Conservation (phyloP, 78 protist genomes). For the Protostelium mycophagum region DNA sequence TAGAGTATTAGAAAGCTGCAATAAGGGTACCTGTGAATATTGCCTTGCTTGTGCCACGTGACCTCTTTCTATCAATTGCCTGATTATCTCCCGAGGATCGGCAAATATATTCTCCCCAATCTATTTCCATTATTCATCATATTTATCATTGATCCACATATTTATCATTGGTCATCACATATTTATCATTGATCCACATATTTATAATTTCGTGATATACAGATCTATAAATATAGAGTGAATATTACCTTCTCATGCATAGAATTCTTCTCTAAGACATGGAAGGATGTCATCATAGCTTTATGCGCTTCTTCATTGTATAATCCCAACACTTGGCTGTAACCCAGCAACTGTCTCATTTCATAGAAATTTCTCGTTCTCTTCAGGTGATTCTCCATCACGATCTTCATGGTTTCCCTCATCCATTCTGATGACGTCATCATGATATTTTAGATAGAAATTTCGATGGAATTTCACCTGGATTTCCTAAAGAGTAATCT, state of each 20-base stretch:
- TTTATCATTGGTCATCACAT: too few species aligned
- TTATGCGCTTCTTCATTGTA: not conserved
- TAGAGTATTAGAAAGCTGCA: too few species aligned
- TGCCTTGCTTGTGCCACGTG: not conserved
- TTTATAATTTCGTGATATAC: too few species aligned
- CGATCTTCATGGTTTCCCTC: not conserved
- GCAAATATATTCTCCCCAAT: not conserved
- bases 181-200: not conserved
- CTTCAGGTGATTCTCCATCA: not conserved
- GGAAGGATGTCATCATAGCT: not conserved
- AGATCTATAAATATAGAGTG: too few species aligned
- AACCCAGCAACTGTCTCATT: not conserved
- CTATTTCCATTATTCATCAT: not conserved
- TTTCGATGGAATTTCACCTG: not conserved
- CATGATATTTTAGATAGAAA: too few species aligned
- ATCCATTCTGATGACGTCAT: not conserved
- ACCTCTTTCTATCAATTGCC: not conserved
- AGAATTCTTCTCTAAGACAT: not conserved
- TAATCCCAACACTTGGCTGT: not conserved
- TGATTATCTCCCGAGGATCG: not conserved
- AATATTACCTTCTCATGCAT: not conserved
- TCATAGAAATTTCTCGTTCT: not conserved
- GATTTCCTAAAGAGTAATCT: not conserved
- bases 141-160: not conserved
- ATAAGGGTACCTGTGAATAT: not conserved